Evolutionary conservation across 371 early-diverging fungal genomes (phyloP), one percentile per base, ranked within the genome.

Genomic region (Rhizopus sp.): DNA sequence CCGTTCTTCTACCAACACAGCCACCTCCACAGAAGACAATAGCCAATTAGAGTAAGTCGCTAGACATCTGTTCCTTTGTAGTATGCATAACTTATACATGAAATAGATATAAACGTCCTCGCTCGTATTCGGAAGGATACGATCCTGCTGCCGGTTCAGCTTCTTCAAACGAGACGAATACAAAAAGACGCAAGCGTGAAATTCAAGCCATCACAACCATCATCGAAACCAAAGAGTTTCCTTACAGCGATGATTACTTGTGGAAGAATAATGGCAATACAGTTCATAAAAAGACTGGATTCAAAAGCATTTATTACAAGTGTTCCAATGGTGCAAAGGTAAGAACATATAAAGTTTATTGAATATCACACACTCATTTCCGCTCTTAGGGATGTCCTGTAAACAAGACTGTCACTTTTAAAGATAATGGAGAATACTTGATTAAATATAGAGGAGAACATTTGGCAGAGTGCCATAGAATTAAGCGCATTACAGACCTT

Each of bases 221-320:
- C 33, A 73, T 83, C 6, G 83, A 83, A 40, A 79, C 83, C 4
- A 69, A 57, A 46, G 80, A 83, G 33, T 65, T 54, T 56, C 81
- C 78, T 15, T 71, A 74, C 46, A 48, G 65, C 16, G 83, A 83
- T 53, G 68, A 72, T 4, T 83, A 74, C 54, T 61, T 83, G 0
- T 83, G 83, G 83, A 79, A 81, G 62, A 83, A 83, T 63, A 83
- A 83, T 52, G 80, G 82, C 30, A 82, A 82, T 59, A 82, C 82
- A 15, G 63, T 70, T 3, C 80, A 80, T 32, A 74, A 72, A 63
- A 80, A 80, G 59, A 71, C 80, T 16, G 82, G 82, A 33, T 70
- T 68, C 45, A 80, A 76, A 60, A 80, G 80, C 53, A 74, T 82
- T 41, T 81, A 82, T 46, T 82, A 77, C 52, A 82, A 82, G 56